These are phyloP conservation scores for Breynia disticha DNA, from an alignment of 441 rosid species.

Conservation along the genomic window DNA sequence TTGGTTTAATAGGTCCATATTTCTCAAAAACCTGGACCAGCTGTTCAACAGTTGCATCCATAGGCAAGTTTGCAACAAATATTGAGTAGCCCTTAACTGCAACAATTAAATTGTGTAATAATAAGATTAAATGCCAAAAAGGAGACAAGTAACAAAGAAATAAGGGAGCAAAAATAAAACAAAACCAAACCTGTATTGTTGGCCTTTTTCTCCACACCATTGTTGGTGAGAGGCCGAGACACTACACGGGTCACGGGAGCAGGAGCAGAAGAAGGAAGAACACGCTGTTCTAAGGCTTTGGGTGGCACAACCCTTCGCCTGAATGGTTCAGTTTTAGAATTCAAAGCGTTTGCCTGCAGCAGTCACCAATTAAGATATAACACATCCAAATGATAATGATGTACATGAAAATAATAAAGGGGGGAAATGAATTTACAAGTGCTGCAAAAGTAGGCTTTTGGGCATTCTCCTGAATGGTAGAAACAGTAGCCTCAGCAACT, in stretches of 20 bases:
- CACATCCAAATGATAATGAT: slow-evolving; percentile 24
- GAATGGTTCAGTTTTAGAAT: slow-evolving; percentile 33
- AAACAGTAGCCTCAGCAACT: slow-evolving; percentile 14
- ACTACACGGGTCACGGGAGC: slow-evolving; percentile 10
- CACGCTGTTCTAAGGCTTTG: slow-evolving; percentile 27
- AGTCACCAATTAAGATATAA: slow-evolving; percentile 1
- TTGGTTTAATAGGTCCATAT: slow-evolving; percentile 72
- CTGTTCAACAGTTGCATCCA: slow-evolving; percentile 56
- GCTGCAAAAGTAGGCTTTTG: slow-evolving; percentile 76
- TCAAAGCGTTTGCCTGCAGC: slow-evolving; percentile 22
- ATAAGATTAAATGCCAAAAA: not conserved
- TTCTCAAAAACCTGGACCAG: slow-evolving; percentile 64
- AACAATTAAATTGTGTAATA: slow-evolving; percentile 5
- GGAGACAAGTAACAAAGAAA: not conserved
- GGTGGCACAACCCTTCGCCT: slow-evolving; percentile 35
- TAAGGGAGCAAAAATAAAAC: not conserved
- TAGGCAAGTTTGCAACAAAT: slow-evolving; percentile 80
- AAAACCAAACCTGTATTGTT: slow-evolving; percentile 16
- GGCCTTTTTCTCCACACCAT: slow-evolving; percentile 34
- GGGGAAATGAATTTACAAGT: slow-evolving; percentile 41
- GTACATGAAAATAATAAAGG: slow-evolving; percentile 25
- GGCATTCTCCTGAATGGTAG: slow-evolving; percentile 46
- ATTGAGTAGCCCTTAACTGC: slow-evolving; percentile 78
- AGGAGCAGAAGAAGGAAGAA: slow-evolving; percentile 18
- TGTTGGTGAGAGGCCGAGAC: slow-evolving; percentile 17